Base-by-base conservation (phyloP, 2,329 filamentous ascomycete genomes). In the Phaeomoniella chlamydospora region DNA sequence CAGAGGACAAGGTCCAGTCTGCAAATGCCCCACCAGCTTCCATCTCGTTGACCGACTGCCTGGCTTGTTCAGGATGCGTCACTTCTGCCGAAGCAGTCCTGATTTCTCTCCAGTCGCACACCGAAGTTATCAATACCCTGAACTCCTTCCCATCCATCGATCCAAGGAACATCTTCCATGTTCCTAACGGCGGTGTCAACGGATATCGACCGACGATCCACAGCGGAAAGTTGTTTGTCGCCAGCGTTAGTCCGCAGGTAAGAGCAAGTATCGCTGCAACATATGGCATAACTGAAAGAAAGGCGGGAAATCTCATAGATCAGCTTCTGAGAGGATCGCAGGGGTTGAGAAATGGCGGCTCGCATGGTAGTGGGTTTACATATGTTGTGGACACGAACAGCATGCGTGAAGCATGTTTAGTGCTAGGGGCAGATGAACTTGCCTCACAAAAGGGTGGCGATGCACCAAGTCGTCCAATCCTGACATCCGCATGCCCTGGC, bases 71-170 rank as follows among this genome's bases (percentile, higher is more conserved):
- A 6, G 90, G 90, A 36, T 98, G 90, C 57, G 90, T 98, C 35
- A 98, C 90, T 14, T 94, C 87, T 4, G 90, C 90, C 33, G 90
- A 98, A 62, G 90, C 90, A 12, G 84, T 98, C n/a, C 74, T 98
- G 30, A 86, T 98, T 35, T 90, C 83, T 39, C 62, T 98, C 37
- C 90, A 98, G 59, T 93, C 84, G 46, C 90, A 98, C 57, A 74
- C 77, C 26, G 90, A 98, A 59, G 87, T 98, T 5, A 67, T 98
- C 34, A 74, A 72, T 40, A 80, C 82, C 4, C 71, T 98, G 18
- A 85, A 94, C 53, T 66, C 73, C 3, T 56, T 68, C 41, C 57
- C 57, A 3, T 62, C 65, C 36, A 49, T 73, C 37, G 41, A 44
- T 29, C 33, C 41, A 5, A 32, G 0, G 54, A 85, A 34, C 65